phyloP scores from a whole-genome alignment of 495 filamentous ascomycete species.

The Neurospora sp. region DNA sequence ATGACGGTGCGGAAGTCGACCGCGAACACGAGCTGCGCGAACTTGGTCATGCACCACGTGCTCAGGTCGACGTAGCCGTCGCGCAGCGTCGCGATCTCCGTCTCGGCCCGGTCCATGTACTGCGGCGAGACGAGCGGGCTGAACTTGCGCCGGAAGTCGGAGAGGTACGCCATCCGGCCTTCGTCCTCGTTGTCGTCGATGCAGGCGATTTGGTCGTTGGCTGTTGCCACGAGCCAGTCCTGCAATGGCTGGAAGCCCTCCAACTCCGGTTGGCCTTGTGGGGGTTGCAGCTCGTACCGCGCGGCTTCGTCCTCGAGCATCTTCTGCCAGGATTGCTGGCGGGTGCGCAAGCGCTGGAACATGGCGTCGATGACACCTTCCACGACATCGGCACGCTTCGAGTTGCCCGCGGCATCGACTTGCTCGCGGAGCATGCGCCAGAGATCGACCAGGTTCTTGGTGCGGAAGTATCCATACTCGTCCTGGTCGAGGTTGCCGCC shows the following conservation, averaged over 20 bases:
- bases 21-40: slow-evolving; percentile 72
- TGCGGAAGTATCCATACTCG: slow-evolving; percentile 78
- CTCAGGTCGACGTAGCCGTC: slow-evolving; percentile 91
- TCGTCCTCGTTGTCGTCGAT: slow-evolving; percentile 80
- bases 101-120: slow-evolving; percentile 62
- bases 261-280: slow-evolving; percentile 40
- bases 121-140: slow-evolving; percentile 65
- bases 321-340: slow-evolving; percentile 75
- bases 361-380: slow-evolving; percentile 93
- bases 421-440: slow-evolving; percentile 97
- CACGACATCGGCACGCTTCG: slow-evolving; percentile 71
- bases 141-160: slow-evolving; percentile 69
- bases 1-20: slow-evolving; percentile 76
- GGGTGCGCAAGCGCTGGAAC: slow-evolving; percentile 69
- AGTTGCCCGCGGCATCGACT: slow-evolving; percentile 66
- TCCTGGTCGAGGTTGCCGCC: slow-evolving; percentile 68
- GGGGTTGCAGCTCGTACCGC: slow-evolving; percentile 43
- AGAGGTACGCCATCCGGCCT: slow-evolving; percentile 62
- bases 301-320: slow-evolving; percentile 79
- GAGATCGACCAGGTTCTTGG: slow-evolving; percentile 80
- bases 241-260: slow-evolving; percentile 76
- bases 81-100: slow-evolving; percentile 61
- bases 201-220: slow-evolving; percentile 96
- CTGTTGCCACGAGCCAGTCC: slow-evolving; percentile 92
- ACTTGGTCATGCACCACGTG: slow-evolving; percentile 78